These are phyloP conservation scores for Cutaneotrichosporon dermatis DNA, from an alignment of 1,284 basidiomycete genomes.

Conservation along the genomic window DNA sequence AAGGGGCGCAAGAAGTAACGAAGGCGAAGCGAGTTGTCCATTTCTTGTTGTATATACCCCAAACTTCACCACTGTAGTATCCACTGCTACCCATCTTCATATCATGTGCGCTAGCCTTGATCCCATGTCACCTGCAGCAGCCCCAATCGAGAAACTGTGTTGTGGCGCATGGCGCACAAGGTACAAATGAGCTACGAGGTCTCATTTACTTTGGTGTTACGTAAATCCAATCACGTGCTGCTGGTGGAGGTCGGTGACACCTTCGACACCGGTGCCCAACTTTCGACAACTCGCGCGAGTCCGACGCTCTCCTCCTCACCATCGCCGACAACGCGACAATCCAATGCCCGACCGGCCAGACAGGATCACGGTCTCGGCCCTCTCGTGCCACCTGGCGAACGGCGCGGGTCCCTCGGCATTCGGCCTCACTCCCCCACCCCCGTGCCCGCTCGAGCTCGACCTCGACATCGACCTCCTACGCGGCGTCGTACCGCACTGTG, in stretches of 20 bases:
- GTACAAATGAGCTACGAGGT: too few species aligned
- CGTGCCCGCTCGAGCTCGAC: conserved; percentile 39
- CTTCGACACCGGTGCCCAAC: too few species aligned
- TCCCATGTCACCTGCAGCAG: too few species aligned
- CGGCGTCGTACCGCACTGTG: conserved; percentile 32
- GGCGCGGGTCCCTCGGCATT: conserved; percentile 47
- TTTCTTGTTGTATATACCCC: neutral
- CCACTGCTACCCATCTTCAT: too few species aligned
- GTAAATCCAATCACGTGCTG: too few species aligned
- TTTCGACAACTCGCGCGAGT: too few species aligned
- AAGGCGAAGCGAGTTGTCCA: neutral
- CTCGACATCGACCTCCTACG: conserved; percentile 32
- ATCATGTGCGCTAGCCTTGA: too few species aligned
- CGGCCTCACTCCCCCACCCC: conserved; percentile 34
- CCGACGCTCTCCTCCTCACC: too few species aligned
- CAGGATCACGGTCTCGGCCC: conserved; percentile 35
- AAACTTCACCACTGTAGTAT: neutral
- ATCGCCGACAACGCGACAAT: neutral
- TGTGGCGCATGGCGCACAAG: too few species aligned
- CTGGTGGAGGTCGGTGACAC: too few species aligned
- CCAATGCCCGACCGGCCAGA: conserved; percentile 32
- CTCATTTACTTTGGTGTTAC: too few species aligned
- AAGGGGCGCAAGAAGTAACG: conserved; percentile 32
- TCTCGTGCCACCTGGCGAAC: conserved; percentile 38
- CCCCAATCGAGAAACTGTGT: too few species aligned